These are phyloP conservation scores for Syzygium malaccense DNA, from an alignment of 441 rosid genomes.

Conservation along the genomic window DNA sequence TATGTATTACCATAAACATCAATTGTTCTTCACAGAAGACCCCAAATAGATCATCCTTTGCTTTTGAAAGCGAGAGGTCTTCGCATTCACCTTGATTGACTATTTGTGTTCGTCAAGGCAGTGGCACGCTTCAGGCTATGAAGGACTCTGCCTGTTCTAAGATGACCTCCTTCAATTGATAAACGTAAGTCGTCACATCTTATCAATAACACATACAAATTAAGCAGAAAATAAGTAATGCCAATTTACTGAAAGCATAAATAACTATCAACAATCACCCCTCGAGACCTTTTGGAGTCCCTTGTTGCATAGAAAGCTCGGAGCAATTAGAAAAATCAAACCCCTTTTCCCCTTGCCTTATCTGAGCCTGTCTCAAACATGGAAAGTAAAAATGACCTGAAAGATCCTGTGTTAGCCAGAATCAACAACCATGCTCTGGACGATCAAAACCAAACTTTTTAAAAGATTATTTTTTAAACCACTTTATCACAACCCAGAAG, in stretches of 20 bases:
- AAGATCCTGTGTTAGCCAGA: not conserved
- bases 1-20: no score
- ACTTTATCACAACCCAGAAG: not conserved
- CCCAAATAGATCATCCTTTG: not conserved
- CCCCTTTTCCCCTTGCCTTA: conserved; percentile 65
- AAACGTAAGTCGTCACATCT: not conserved
- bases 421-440: not conserved
- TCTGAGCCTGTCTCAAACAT: conserved; percentile 75
- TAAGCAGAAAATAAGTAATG: not conserved
- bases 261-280: conserved; percentile 25
- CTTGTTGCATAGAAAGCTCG: conserved; percentile 60
- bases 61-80: not conserved
- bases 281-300: conserved; percentile 41
- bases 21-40: no score
- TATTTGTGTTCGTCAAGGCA: conserved; percentile 64
- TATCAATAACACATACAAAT: not conserved
- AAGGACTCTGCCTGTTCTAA: conserved; percentile 45
- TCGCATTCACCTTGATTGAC: conserved; percentile 63
- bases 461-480: not conserved
- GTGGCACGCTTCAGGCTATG: conserved; percentile 67
- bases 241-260: not conserved
- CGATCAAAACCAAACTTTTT: not conserved
- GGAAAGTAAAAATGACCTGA: conserved; percentile 48
- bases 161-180: conserved; percentile 32
- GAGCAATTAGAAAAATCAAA: conserved; percentile 59